These are phyloP conservation scores for Funneliformis mosseae DNA, from an alignment of 192 early-diverging fungal species.

Conservation along the genomic window DNA sequence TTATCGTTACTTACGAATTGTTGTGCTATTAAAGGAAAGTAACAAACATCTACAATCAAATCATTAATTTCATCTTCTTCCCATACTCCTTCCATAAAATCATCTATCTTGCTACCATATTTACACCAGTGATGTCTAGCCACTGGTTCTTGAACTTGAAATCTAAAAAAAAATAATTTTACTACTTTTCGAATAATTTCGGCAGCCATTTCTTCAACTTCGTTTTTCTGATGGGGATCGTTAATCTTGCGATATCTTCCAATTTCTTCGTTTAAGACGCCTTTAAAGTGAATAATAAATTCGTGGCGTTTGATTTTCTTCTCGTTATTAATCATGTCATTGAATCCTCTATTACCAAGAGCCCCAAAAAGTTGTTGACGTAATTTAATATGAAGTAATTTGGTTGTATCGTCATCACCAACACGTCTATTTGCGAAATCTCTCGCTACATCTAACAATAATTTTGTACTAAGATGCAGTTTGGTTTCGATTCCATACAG, in stretches of 20 bases:
- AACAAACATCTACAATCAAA: neutral
- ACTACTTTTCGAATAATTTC: neutral
- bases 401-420: neutral
- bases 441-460: neutral
- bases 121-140: too few relatives aligned
- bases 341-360: neutral
- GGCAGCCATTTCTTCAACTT: neutral
- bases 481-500: neutral
- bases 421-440: neutral
- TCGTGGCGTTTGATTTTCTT: neutral
- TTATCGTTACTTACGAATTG: neutral
- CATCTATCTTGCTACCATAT: too few relatives aligned
- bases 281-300: too few relatives aligned
- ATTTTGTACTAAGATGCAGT: neutral
- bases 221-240: neutral
- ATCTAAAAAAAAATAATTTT: neutral
- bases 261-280: neutral
- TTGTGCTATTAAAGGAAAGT: neutral
- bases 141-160: conserved; percentile 13
- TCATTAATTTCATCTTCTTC: neutral
- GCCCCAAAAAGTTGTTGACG: neutral
- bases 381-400: neutral
- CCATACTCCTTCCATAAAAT: neutral
- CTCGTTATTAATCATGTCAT: neutral
- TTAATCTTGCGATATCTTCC: neutral